Evolutionary conservation across 176 grass and related monocot species (phyloP).

Genomic region (Triticum timopheevii): DNA sequence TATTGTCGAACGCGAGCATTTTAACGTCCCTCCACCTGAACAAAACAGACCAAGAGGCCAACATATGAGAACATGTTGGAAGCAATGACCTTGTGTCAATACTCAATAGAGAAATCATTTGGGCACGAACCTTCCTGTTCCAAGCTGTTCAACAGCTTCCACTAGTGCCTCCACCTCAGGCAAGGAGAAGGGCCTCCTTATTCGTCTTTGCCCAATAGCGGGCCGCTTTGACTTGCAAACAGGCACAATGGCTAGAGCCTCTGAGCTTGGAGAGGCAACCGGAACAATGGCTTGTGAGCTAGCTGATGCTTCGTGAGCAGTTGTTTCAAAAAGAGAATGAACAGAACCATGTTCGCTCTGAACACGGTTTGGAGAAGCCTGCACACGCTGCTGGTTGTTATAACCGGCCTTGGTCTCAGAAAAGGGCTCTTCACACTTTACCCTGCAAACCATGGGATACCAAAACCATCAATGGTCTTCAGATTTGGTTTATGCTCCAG

Average conservation of each 20-base stretch:
- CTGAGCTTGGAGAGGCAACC: not conserved
- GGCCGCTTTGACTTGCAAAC: not conserved
- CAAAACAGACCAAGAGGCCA: constrained; percentile 13
- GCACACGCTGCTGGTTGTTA: not conserved
- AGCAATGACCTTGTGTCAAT: not conserved
- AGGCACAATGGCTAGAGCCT: constrained; percentile 11
- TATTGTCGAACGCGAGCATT: constrained; percentile 62
- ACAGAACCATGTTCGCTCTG: not conserved
- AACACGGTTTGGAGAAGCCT: not conserved
- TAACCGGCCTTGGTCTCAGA: not conserved
- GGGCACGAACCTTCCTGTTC: constrained; percentile 72
- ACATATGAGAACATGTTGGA: constrained; percentile 9
- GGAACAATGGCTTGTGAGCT: not conserved
- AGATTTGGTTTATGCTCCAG: constrained; percentile 16
- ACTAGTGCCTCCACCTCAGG: constrained; percentile 75
- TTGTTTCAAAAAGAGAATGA: not conserved
- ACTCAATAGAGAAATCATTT: not conserved
- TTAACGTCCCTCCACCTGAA: constrained; percentile 81
- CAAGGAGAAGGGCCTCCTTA: constrained; percentile 12
- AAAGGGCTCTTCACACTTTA: not conserved
- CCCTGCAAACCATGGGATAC: not conserved
- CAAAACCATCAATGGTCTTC: not conserved
- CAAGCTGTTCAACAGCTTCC: constrained; percentile 66
- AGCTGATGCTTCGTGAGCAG: not conserved
- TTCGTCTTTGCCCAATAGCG: not conserved